Percentiles rank a stretch among this genome's conserved stretches.
phyloP scores from a whole-genome alignment of 129 eudicot species.

The Centella asiatica region DNA sequence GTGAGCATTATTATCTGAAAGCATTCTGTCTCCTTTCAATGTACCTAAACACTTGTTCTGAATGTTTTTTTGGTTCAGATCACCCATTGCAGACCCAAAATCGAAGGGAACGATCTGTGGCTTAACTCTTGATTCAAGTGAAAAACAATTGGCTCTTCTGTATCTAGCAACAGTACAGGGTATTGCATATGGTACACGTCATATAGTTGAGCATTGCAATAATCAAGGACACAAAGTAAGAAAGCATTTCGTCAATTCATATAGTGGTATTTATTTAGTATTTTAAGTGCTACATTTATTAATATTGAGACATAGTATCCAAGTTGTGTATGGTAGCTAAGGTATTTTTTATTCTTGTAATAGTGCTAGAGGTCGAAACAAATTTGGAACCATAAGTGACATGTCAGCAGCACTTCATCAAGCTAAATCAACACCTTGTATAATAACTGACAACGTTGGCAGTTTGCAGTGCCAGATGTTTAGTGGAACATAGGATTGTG shows the following conservation, averaged over 20 bases:
- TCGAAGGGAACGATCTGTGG: conserved; percentile 87
- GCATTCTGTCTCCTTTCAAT: not conserved
- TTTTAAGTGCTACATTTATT: too few species aligned
- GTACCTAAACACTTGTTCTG: not conserved
- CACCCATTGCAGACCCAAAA: conserved; percentile 91
- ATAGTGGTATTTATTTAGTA: too few species aligned
- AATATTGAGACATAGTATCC: too few species aligned
- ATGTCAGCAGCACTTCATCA: too few species aligned
- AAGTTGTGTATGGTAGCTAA: too few species aligned
- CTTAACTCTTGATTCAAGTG: conserved; percentile 85
- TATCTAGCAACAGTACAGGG: conserved; percentile 90
- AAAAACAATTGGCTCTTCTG: conserved; percentile 82
- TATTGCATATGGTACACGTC: conserved; percentile 96
- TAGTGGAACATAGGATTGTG: too few species aligned
- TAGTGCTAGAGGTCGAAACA: too few species aligned
- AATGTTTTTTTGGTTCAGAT: conserved; percentile 37
- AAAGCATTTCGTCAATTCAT: not conserved
- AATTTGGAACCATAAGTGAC: too few species aligned
- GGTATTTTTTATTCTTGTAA: too few species aligned
- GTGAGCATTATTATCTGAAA: conserved; percentile 27
- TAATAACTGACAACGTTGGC: too few species aligned
- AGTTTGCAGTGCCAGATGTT: too few species aligned
- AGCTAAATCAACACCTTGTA: too few species aligned
- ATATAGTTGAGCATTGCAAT: conserved; percentile 93
- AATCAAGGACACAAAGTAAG: conserved; percentile 85